These are phyloP conservation scores for Globisporangium mamillatum DNA, from an alignment of 352 stramenopile genomes.

Conservation along the genomic window DNA sequence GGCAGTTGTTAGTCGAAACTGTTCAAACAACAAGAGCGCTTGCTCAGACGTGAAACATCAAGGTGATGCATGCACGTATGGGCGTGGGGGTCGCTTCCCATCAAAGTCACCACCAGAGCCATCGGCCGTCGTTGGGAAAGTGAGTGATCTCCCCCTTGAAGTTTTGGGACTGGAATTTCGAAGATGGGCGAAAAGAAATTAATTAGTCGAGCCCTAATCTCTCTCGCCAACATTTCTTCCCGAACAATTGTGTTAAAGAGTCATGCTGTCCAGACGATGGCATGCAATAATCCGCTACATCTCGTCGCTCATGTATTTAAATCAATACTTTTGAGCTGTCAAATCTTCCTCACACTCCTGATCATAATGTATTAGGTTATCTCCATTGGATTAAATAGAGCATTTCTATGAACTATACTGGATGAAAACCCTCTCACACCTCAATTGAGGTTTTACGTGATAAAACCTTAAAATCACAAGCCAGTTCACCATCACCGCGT, in stretches of 20 bases:
- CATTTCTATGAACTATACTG: background rate
- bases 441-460: background rate
- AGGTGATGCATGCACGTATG: no score
- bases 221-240: background rate
- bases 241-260: background rate
- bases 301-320: background rate
- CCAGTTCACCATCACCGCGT: background rate
- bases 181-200: background rate
- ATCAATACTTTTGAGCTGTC: background rate
- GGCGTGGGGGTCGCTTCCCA: background rate
- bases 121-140: no score
- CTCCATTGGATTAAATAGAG: background rate
- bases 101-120: background rate
- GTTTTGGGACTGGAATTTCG: background rate
- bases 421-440: background rate
- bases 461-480: background rate
- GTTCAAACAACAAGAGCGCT: no score
- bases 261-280: no score
- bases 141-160: background rate
- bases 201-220: background rate
- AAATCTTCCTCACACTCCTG: background rate
- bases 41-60: no score
- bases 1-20: no score
- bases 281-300: background rate
- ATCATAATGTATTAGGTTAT: background rate